A percentile compares a stretch with the other conserved stretches of the same genome.
Evolutionary conservation across 1,139 yeast species (phyloP).

Genomic region (Scheffersomyces cryptocercus): DNA sequence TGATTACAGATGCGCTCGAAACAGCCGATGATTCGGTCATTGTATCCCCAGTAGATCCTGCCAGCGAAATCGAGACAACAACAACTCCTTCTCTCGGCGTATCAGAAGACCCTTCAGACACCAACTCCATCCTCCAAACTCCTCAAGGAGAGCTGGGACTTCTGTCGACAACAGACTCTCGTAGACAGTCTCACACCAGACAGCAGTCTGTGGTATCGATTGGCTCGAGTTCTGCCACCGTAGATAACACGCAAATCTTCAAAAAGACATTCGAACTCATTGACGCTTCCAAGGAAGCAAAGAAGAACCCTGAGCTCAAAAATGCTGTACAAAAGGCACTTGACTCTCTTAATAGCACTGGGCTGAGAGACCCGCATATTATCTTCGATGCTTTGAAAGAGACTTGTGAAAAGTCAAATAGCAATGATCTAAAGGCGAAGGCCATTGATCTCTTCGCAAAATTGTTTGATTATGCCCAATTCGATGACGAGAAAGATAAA

Average conservation of each 20-base stretch:
- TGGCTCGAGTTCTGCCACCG: slow-evolving; percentile 24
- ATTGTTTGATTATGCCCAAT: slow-evolving; percentile 44
- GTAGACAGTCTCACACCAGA: slow-evolving; percentile 12
- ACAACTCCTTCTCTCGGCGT: too few relatives aligned
- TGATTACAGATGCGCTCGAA: too few relatives aligned
- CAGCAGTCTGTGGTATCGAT: slow-evolving; percentile 24
- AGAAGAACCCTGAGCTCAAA: slow-evolving; percentile 38
- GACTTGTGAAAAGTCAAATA: slow-evolving; percentile 34
- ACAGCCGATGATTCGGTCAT: too few relatives aligned
- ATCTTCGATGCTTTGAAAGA: slow-evolving; percentile 43
- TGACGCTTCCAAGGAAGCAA: slow-evolving; percentile 39
- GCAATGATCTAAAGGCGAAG: slow-evolving; percentile 34
- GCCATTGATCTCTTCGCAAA: slow-evolving; percentile 50
- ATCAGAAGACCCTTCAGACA: too few relatives aligned
- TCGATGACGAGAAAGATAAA: slow-evolving; percentile 39
- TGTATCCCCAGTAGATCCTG: neutral
- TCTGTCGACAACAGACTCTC: too few relatives aligned
- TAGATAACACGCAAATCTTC: slow-evolving; percentile 42
- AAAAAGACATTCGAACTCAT: slow-evolving; percentile 40
- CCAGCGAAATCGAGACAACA: neutral
- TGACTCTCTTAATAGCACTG: slow-evolving; percentile 31
- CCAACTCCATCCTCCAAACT: too few relatives aligned
- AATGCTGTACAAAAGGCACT: slow-evolving; percentile 36
- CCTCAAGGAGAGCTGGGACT: too few relatives aligned
- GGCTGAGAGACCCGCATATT: slow-evolving; percentile 34